Conservation (phyloP, 345 rosid species). For the Reutealis trisperma region DNA sequence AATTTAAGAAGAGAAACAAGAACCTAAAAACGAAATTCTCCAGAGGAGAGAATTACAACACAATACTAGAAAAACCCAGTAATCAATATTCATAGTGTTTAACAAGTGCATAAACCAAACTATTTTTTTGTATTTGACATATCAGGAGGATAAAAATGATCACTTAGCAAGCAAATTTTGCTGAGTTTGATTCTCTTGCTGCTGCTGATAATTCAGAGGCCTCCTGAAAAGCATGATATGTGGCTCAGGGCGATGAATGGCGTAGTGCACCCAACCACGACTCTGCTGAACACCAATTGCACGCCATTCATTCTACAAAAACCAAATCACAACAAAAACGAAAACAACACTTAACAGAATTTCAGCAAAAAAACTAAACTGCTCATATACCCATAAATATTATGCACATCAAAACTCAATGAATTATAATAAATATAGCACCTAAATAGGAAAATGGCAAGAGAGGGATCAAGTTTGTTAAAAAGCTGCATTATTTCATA, state of each 20-base stretch:
- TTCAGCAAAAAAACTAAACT: neutral
- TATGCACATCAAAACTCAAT: neutral
- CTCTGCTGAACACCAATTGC: conserved; percentile 97
- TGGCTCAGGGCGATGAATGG: conserved; percentile 95
- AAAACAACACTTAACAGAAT: neutral
- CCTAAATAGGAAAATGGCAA: neutral
- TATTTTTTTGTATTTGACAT: neutral
- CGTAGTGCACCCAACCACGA: conserved; percentile 98
- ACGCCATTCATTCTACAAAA: conserved; percentile 80
- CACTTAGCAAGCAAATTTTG: conserved; percentile 55
- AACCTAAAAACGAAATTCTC: conserved; percentile 17
- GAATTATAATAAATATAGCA: neutral
- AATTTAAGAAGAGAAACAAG: neutral
- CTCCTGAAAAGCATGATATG: conserved; percentile 98
- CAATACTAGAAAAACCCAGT: neutral
- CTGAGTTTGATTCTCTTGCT: conserved; percentile 72
- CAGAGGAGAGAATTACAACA: conserved; percentile 20
- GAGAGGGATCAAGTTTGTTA: neutral
- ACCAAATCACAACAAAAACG: neutral
- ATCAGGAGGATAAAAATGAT: neutral
- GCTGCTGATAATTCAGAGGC: conserved; percentile 89
- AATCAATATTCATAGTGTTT: neutral
- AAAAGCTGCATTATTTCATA: no score
- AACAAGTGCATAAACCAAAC: conserved; percentile 6
- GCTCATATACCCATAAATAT: no score